Percentiles rank a stretch among this genome's conserved stretches.
phyloP scores from a whole-genome alignment of 345 rosid species.

The Pistacia atlantica region DNA sequence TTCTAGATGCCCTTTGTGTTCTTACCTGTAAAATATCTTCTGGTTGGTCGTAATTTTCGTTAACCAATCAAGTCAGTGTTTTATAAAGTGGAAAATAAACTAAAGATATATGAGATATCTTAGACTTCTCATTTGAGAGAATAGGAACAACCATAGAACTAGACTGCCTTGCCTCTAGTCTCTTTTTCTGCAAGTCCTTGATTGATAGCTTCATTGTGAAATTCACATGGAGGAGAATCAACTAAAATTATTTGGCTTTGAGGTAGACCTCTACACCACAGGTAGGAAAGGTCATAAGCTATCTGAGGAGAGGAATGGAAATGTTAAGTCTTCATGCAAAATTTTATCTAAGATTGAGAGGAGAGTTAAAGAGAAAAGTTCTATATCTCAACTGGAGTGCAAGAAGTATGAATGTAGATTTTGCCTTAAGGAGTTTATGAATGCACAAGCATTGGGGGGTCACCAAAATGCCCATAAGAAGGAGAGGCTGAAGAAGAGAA shows the following conservation, averaged over 20 bases:
- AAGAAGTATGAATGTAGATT: conserved; percentile 21
- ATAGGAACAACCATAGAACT: background rate
- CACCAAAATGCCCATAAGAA: conserved; percentile 7
- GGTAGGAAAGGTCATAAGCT: background rate
- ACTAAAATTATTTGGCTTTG: conserved; percentile 22
- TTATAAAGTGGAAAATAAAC: conserved; percentile 14
- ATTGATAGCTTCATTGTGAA: background rate
- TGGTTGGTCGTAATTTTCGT: background rate
- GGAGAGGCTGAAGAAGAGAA: conserved; percentile 22
- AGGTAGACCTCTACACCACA: background rate
- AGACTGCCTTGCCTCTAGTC: conserved; percentile 3
- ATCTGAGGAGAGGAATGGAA: conserved; percentile 12
- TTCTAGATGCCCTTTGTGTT: conserved; percentile 4
- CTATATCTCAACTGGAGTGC: conserved; percentile 4
- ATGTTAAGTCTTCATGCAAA: background rate
- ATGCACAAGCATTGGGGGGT: conserved; percentile 19
- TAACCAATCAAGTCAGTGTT: background rate
- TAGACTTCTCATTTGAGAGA: background rate
- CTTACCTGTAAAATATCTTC: background rate
- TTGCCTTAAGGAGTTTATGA: conserved; percentile 7
- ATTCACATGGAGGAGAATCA: conserved; percentile 19
- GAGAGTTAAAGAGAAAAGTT: conserved; percentile 7
- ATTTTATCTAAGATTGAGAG: background rate
- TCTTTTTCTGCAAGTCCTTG: background rate
- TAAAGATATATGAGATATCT: background rate